These are phyloP conservation scores for Plasmopara muralis DNA, from an alignment of 352 stramenopile species.

Conservation along the genomic window DNA sequence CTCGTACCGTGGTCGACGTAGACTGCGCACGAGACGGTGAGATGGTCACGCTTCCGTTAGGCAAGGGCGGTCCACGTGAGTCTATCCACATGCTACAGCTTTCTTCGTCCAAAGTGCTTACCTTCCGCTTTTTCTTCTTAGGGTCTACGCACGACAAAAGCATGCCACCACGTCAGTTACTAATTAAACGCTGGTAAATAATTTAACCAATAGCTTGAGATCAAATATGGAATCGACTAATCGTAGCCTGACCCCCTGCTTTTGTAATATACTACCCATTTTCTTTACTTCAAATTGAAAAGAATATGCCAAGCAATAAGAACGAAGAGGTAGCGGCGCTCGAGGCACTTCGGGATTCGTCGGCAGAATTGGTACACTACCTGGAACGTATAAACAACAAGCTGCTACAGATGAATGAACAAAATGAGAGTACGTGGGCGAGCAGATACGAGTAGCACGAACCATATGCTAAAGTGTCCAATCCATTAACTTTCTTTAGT, in stretches of 20 bases:
- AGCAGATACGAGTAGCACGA: background rate
- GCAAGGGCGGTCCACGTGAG: conserved; percentile 19
- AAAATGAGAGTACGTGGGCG: conserved; percentile 60
- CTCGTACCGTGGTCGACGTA: conserved; percentile 20
- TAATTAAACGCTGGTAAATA: background rate
- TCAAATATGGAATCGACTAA: too few relatives aligned
- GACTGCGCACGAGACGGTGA: conserved; percentile 26
- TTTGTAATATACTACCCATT: too few relatives aligned
- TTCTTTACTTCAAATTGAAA: too few relatives aligned
- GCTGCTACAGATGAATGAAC: conserved; percentile 67
- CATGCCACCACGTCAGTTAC: conserved; percentile 24
- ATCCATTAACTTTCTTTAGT: conserved; percentile 18
- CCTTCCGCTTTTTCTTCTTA: conserved; percentile 84
- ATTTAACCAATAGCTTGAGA: too few relatives aligned
- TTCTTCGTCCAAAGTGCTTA: conserved; percentile 48
- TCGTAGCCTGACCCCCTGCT: too few relatives aligned
- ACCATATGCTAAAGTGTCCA: too few relatives aligned
- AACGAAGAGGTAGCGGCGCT: conserved; percentile 76
- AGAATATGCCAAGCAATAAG: conserved; percentile 37
- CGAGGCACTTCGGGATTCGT: conserved; percentile 71
- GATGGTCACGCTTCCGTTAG: conserved; percentile 15
- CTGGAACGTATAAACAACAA: conserved; percentile 71
- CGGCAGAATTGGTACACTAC: conserved; percentile 64
- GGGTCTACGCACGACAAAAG: conserved; percentile 31
- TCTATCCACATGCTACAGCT: conserved; percentile 49